Evolutionary conservation across 257 asterid species (phyloP).

Genomic region (Avicennia marina): DNA sequence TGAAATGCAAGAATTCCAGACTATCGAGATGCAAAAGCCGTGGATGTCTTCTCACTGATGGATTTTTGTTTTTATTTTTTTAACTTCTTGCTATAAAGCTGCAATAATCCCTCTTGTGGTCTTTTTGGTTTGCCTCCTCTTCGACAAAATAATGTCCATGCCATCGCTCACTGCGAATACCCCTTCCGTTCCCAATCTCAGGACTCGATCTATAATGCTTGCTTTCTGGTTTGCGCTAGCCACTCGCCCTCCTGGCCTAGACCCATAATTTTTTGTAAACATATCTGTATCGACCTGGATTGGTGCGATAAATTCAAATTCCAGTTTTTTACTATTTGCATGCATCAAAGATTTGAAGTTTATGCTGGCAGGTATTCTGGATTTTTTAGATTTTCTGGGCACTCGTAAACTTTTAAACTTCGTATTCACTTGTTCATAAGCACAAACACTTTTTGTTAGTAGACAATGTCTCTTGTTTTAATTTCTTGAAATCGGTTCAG

Average conservation of each 20-base stretch:
- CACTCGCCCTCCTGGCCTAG: constrained; percentile 90
- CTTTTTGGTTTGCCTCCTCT: constrained; percentile 2
- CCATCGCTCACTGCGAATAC: constrained; percentile 22
- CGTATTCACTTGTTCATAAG: too few relatives aligned
- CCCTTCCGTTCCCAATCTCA: constrained; percentile 36
- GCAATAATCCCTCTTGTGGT: too few relatives aligned
- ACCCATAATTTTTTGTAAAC: constrained; percentile 40
- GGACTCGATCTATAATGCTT: constrained; percentile 46
- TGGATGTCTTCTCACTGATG: constrained; percentile 38
- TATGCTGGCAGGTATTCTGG: background rate
- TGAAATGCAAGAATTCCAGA: constrained; percentile 56
- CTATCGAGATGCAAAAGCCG: constrained; percentile 39
- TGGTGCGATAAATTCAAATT: background rate
- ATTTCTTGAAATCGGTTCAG: constrained; percentile 11
- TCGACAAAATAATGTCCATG: constrained; percentile 29
- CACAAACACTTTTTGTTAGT: too few relatives aligned
- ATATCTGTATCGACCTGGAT: background rate
- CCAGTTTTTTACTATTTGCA: background rate
- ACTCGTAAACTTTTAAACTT: background rate
- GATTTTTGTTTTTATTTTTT: background rate
- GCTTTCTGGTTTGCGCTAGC: constrained; percentile 86
- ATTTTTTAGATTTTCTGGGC: constrained; percentile 4
- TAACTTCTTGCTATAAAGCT: constrained; percentile 7
- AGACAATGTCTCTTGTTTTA: too few relatives aligned
- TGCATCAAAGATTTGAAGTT: constrained; percentile 1